phyloP scores from a whole-genome alignment of 345 rosid genomes.

The Pugionium dolabratum region DNA sequence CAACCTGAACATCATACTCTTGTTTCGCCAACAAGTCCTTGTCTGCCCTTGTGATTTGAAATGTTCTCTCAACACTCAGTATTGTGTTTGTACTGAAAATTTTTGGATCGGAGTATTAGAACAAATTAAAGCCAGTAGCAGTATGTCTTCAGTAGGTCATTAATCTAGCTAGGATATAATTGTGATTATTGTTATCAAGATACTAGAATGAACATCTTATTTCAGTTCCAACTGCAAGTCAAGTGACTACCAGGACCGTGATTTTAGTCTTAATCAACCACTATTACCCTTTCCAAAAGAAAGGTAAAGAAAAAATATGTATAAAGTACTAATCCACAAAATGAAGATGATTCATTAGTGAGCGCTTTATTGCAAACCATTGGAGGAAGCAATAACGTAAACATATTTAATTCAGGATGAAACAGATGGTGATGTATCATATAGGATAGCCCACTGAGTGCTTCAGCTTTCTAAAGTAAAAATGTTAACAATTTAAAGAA shows the following conservation, averaged over 20 bases:
- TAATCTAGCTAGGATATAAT: conserved; percentile 21
- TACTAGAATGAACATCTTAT: conserved; percentile 11
- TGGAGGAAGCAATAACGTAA: not conserved
- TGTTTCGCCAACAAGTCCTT: conserved; percentile 67
- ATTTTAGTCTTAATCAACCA: conserved; percentile 4
- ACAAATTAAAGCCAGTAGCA: conserved; percentile 26
- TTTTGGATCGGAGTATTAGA: conserved; percentile 32
- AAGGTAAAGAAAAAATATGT: not conserved
- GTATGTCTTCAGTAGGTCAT: not conserved
- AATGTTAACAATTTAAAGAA: conserved; percentile 1
- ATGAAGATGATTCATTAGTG: conserved; percentile 14
- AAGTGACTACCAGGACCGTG: conserved; percentile 11
- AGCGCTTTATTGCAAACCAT: not conserved
- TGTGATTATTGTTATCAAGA: conserved; percentile 4
- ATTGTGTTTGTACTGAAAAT: conserved; percentile 68
- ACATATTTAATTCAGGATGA: conserved; percentile 12
- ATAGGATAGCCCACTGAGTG: conserved; percentile 8
- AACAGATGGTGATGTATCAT: conserved; percentile 16
- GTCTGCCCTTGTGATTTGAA: conserved; percentile 69
- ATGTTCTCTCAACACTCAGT: conserved; percentile 69
- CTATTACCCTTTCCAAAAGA: conserved; percentile 10
- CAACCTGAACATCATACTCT: conserved; percentile 84
- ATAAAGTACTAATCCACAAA: conserved; percentile 17
- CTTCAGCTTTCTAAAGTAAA: conserved; percentile 1
- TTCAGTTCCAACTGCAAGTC: not conserved